A percentile compares a stretch with the other conserved stretches of the same genome.
phyloP scores from a whole-genome alignment of 1,284 basidiomycete species.

The Puccinia triticina region DNA sequence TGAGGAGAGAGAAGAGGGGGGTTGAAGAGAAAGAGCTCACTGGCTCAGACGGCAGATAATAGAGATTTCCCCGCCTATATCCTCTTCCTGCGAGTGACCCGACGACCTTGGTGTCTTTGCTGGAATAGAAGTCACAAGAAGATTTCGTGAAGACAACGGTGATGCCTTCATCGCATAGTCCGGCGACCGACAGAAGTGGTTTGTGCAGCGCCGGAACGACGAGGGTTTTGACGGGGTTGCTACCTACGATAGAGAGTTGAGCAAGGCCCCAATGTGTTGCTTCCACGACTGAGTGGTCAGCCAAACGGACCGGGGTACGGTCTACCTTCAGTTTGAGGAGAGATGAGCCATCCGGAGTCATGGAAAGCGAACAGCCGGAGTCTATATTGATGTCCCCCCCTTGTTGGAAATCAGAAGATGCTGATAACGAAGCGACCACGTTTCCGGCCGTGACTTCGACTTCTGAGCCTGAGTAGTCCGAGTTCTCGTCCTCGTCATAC shows the following conservation, averaged over 20 bases:
- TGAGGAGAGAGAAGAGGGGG: neutral
- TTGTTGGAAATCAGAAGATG: neutral
- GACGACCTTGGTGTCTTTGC: neutral
- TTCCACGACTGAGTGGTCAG: neutral
- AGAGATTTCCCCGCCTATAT: neutral
- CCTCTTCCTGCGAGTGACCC: neutral
- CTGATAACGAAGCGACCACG: neutral
- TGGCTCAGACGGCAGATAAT: neutral
- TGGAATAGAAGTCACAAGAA: neutral
- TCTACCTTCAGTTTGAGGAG: neutral
- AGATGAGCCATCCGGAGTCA: neutral
- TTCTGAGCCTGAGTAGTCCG: conserved; percentile 6
- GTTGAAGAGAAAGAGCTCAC: neutral
- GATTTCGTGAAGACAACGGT: neutral
- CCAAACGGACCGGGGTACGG: neutral
- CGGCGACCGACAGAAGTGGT: neutral
- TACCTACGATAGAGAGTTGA: neutral
- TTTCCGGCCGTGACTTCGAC: neutral
- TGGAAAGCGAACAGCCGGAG: neutral
- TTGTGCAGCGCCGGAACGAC: neutral
- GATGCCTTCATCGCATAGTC: neutral
- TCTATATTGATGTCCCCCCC: neutral
- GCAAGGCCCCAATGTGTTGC: neutral
- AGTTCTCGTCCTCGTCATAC: neutral
- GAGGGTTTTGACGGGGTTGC: neutral